Percentiles rank a stretch among this genome's conserved stretches.
These are phyloP conservation scores for Suillus occidentalis DNA, from an alignment of 768 basidiomycete species.

Conservation along the genomic window DNA sequence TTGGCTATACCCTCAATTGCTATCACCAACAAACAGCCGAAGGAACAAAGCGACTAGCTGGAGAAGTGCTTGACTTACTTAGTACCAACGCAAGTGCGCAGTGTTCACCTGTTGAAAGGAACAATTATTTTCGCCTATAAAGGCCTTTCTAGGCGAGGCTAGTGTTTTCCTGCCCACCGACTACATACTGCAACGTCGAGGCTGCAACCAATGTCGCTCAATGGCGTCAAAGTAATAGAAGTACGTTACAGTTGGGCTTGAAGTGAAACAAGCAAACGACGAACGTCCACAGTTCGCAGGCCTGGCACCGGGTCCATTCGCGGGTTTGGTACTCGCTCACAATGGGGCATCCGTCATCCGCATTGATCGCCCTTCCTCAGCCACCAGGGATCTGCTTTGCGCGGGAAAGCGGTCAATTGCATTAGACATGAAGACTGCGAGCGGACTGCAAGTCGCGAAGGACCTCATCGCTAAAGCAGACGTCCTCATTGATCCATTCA, in stretches of 20 bases:
- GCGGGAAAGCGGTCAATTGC: constrained; percentile 77
- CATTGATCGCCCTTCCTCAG: constrained; percentile 59
- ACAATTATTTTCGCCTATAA: no score
- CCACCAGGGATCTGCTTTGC: constrained; percentile 53
- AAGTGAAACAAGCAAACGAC: background rate
- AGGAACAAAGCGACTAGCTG: background rate
- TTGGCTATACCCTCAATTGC: no score
- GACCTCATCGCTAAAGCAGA: constrained; percentile 68
- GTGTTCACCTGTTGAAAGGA: background rate
- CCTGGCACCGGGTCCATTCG: constrained; percentile 79
- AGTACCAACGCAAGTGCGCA: background rate
- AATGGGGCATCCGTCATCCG: constrained; percentile 77
- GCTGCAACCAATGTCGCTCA: constrained; percentile 41
- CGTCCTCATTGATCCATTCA: constrained; percentile 79
- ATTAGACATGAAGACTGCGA: constrained; percentile 61
- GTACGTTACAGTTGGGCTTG: constrained; percentile 17
- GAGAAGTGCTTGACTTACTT: background rate
- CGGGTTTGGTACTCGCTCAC: constrained; percentile 76
- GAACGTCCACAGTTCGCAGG: constrained; percentile 63
- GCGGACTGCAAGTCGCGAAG: constrained; percentile 55
- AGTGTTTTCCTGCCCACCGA: background rate
- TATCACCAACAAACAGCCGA: no score
- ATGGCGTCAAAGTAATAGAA: constrained; percentile 53
- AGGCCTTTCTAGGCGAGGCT: background rate
- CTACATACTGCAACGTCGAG: background rate